Evolutionary conservation across 768 basidiomycete genomes (phyloP), one percentile per base, ranked within the genome.

Genomic region (Kwoniella pini): DNA sequence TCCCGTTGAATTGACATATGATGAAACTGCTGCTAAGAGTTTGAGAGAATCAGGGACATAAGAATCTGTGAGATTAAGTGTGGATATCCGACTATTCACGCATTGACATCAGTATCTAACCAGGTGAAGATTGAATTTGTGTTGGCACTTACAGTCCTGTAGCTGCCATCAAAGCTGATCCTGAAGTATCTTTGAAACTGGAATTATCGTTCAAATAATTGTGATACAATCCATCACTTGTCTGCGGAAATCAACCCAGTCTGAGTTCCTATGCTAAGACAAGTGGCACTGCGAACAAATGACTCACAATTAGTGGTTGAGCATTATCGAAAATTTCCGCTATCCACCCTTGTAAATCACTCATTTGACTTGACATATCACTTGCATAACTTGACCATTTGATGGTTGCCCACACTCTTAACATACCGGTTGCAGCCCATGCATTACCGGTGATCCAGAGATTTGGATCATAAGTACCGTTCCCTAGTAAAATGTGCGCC

Each of bases 401-500:
- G 60, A 82, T 81, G 3, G 80, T 81, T 19, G 77, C 77, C 38
- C 72, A 70, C 5, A 81, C 81, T 21, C 80, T 71, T 24, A 80
- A 50, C 79, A 82, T 82, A 19, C 81, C 81, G 12, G 72, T 63
- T 13, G 80, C 80, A 1, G 80, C 81, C 81, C 81, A 82, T n/a
- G 69, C 81, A 51, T 82, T 81, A 24, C 81, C 81, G 3, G 80
- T 80, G 4, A 74, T 76, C 80, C 81, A 81, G 10, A 79, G 59
- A 12, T 79, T 77, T 0, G 72, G 64, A 59, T 77, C 77, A 11
- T 64, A 55, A 5, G 65, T 64, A 0, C 72, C 72, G 7, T 31
- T 71, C 0, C 75, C 75, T 17, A 53, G 52, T 11, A 70, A 55
- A 56, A 80, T 81, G 63, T 82, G 81, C 19, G 65, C 69, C 81